phyloP scores from a whole-genome alignment of 495 filamentous ascomycete species.

The Talaromyces thailandensis region DNA sequence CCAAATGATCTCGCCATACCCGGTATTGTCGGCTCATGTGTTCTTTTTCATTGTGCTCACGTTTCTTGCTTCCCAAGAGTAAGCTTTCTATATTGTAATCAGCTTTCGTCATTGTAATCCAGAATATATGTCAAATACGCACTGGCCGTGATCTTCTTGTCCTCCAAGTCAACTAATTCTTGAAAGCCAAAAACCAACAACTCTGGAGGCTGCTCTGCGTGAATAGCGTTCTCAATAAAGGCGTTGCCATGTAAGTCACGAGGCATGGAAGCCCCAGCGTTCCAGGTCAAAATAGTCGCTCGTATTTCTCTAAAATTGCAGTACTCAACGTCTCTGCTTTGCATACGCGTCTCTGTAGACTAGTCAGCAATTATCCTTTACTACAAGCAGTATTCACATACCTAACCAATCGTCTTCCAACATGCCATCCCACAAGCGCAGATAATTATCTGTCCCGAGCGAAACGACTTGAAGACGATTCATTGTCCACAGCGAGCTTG shows the following conservation, averaged over 20 bases:
- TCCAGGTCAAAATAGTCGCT: constrained; percentile 83
- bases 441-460: constrained; percentile 74
- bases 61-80: constrained; percentile 65
- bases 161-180: constrained; percentile 91
- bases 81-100: constrained; percentile 47
- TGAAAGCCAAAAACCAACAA: constrained; percentile 96
- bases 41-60: constrained; percentile 78
- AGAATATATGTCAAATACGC: constrained; percentile 21
- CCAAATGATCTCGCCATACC: constrained; percentile 86
- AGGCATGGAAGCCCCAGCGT: constrained; percentile 87
- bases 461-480: constrained; percentile 83
- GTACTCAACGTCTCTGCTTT: constrained; percentile 66
- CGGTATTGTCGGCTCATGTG: constrained; percentile 97
- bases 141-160: constrained; percentile 96
- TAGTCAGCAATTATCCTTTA: constrained; percentile 17
- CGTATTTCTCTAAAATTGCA: constrained; percentile 77
- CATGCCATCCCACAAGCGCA: constrained; percentile 89
- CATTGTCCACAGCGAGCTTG: constrained; percentile 76
- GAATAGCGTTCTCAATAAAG: constrained; percentile 70
- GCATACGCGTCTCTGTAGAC: constrained; percentile 68
- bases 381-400: constrained; percentile 27
- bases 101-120: constrained; percentile 9
- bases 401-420: constrained; percentile 88
- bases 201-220: constrained; percentile 67
- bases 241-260: constrained; percentile 63